These are phyloP conservation scores for Hypoxylon sp. DNA, from an alignment of 2,329 filamentous ascomycete species.

Conservation along the genomic window DNA sequence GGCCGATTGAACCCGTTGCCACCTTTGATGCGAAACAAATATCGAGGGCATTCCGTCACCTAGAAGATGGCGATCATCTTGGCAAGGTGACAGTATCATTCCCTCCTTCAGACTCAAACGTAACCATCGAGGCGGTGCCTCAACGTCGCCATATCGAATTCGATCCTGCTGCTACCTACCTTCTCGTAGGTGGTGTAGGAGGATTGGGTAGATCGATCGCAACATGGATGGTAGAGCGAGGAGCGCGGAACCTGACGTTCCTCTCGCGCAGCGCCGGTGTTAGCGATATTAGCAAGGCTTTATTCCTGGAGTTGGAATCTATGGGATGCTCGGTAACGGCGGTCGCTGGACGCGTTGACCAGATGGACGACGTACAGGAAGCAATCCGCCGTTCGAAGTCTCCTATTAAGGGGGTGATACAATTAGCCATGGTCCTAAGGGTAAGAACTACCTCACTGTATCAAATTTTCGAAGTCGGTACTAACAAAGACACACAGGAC, in stretches of 20 bases:
- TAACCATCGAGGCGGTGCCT: constrained; percentile 16
- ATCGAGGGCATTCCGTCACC: constrained; percentile 53
- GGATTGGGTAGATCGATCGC: constrained; percentile 50
- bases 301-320: constrained; percentile 43
- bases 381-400: constrained; percentile 31
- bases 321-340: constrained; percentile 42
- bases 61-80: constrained; percentile 58
- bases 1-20: constrained; percentile 43
- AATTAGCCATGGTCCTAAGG: constrained; percentile 47
- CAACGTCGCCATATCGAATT: constrained; percentile 33
- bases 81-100: constrained; percentile 58
- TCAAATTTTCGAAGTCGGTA: background rate
- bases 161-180: constrained; percentile 45
- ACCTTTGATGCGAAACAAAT: constrained; percentile 47
- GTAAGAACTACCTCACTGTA: constrained; percentile 10
- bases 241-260: constrained; percentile 57
- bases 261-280: constrained; percentile 54
- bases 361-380: constrained; percentile 31
- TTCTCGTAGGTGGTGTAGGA: constrained; percentile 53
- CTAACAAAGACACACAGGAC: constrained; percentile 32
- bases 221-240: constrained; percentile 53
- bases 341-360: constrained; percentile 40
- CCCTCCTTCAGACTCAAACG: constrained; percentile 25
- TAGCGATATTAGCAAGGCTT: constrained; percentile 27
- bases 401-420: constrained; percentile 45